Evolutionary conservation across 129 eudicot species (phyloP), one percentile per base, ranked within the genome.

Genomic region (Arctium lappa): DNA sequence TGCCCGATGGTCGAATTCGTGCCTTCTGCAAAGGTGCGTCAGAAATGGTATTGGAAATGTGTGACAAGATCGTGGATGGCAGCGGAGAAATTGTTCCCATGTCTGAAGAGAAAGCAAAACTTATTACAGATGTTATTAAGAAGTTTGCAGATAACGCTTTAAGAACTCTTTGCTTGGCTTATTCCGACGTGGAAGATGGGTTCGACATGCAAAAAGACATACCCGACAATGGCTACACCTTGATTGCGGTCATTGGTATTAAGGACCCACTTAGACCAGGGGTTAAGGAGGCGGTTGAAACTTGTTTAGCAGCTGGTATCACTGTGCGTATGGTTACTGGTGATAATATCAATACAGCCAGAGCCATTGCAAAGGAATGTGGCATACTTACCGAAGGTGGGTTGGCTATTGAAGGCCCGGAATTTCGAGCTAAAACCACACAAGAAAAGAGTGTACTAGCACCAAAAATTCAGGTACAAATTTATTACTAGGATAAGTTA

Each of bases 321-420:
- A 93, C 86, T 7, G 99, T 96, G 74, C 91, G 98, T 30, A 93
- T 96, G 99, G 93, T 96, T 85, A 96, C 99, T 1, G 99, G 99
- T 85, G 99, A 95, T 53, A 93, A 95, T 74, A 93, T 95, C 27
- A 83, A 95, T 53, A 95, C 99, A 6, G 99, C 99, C 36, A 93
- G 86, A 86, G 98, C 99, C 46, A 96, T 96, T 82, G 99, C 99
- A 8, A 90, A 33, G 78, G 99, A 96, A 83, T 96, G 99, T 82
- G 98, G 97, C 1, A 93, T 96, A 81, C 91, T 96, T 22, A 84
- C 90, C 9, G 88, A 84, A 40, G 86, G 56, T 72, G 97, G 97
- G 66, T 34, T 91, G 77, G 96, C 98, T 34, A 88, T 93, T 30
- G 97, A 93, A 84, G 99, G 99, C 5, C 92, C 98, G 44, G 95